Base-by-base conservation (phyloP, 2,329 filamentous ascomycete species). In the Diaporthe amygdali region DNA sequence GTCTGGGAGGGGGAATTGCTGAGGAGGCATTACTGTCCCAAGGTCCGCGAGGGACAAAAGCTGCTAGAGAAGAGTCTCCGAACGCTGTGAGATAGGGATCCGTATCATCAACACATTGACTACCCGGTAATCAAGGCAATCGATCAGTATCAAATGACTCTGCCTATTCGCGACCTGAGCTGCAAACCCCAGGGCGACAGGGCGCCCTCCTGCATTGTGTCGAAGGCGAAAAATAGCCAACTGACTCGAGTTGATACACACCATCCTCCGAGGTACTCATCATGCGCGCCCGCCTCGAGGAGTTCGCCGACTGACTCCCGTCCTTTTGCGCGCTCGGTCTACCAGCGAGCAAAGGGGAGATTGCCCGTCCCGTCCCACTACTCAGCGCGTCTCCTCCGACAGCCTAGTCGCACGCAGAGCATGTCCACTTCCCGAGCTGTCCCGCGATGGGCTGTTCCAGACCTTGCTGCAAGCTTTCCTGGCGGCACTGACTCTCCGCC, bases 1-100 rank as follows among this genome's bases (percentile, higher is more conserved):
- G 88, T 97, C 0, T 99, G 96, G 96, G 96, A 98, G 80, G 95
- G 94, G 0, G 96, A 98, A 83, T 79, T 99, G 71, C 80, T 99
- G 76, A 87, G 92, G 78, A 88, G 89, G 75, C 96, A 99, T 83
- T 99, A 93, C 80, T 95, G 93, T 76, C 96, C 95, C 8, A 92
- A 92, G 78, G 93, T 99, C 1, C 88, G 94, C 75, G 94, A 97
- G 77, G 92, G 92, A 1, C 84, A 93, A 5, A 88, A 88, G 80
- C 81, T 88, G 54, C 83, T 95, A 79, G 92, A 95, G 79, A 94
- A 93, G 85, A 86, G 85, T 55, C 82, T 94, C 77, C 66, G 71
- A 49, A 66, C 71, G 30, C 37, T 72, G 22, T 71, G 63, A 71
- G 69, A 66, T 55, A 74, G 77, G 44, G 70, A 67, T 22, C 49